phyloP scores from a whole-genome alignment of 768 basidiomycete species.

The Phaffia australis region DNA sequence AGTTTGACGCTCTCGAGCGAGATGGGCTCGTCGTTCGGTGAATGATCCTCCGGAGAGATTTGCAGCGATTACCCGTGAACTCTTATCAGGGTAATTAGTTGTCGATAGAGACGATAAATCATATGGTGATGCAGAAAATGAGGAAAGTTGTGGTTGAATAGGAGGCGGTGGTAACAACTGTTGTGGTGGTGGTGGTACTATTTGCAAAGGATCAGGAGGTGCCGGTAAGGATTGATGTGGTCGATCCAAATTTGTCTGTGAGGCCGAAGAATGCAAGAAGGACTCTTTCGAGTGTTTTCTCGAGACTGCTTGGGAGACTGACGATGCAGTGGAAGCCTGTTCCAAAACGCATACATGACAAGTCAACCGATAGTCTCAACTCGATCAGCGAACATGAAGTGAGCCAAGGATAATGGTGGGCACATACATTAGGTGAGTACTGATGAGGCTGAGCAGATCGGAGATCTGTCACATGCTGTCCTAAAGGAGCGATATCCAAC shows the following conservation, averaged over 20 bases:
- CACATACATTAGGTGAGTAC: neutral
- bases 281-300: too few relatives aligned
- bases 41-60: constrained; percentile 22
- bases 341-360: too few relatives aligned
- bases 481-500: constrained; percentile 9
- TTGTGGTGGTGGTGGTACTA: neutral
- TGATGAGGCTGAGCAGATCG: constrained; percentile 19
- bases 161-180: neutral
- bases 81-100: neutral
- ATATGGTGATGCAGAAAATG: constrained; percentile 33
- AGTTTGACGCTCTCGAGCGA: constrained; percentile 13
- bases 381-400: too few relatives aligned
- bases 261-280: neutral
- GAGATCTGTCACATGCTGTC: constrained; percentile 9
- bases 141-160: constrained; percentile 30
- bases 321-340: too few relatives aligned
- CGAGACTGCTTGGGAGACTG: neutral
- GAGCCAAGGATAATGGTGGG: too few relatives aligned
- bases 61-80: neutral
- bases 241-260: neutral
- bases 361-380: too few relatives aligned
- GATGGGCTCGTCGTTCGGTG: constrained; percentile 17
- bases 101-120: neutral
- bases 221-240: neutral
- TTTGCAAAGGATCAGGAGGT: neutral